Conservation (phyloP, 2,329 filamentous ascomycete species). For the Sclerotiophoma versabilis region DNA sequence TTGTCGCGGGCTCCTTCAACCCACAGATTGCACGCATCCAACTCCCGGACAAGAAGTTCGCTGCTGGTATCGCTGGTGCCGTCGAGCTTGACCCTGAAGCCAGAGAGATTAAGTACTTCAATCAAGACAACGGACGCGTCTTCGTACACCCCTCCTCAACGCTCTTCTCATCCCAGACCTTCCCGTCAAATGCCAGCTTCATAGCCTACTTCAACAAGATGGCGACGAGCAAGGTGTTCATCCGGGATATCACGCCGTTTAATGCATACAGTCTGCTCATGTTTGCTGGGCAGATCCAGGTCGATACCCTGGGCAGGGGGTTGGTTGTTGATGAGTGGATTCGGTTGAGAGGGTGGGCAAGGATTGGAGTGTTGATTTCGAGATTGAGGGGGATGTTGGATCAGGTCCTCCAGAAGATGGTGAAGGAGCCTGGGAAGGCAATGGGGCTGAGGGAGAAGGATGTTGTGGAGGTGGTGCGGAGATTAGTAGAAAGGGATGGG, state of each 20-base stretch:
- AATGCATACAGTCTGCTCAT: conserved; percentile 88
- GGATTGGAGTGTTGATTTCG: conserved; percentile 88
- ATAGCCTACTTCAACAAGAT: conserved; percentile 93
- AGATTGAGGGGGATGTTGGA: conserved; percentile 87
- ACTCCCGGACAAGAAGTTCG: conserved; percentile 95
- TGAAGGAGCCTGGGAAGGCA: conserved; percentile 74
- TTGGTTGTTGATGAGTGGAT: conserved; percentile 94
- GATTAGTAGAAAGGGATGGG: conserved; percentile 88
- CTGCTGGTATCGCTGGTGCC: conserved; percentile 82
- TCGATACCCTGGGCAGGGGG: conserved; percentile 87
- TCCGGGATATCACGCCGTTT: conserved; percentile 90
- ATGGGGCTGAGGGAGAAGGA: conserved; percentile 58
- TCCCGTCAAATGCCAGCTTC: conserved; percentile 77
- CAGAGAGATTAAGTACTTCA: conserved; percentile 89
- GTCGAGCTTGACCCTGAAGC: conserved; percentile 95
- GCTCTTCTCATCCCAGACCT: conserved; percentile 82
- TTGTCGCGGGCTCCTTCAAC: conserved; percentile 60
- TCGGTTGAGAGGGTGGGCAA: conserved; percentile 84
- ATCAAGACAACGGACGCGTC: conserved; percentile 64
- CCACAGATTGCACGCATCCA: conserved; percentile 92
- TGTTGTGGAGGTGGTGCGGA: conserved; percentile 78
- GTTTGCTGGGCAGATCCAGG: conserved; percentile 82
- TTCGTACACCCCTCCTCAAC: conserved; percentile 93
- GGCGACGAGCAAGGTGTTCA: conserved; percentile 88
- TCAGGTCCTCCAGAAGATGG: conserved; percentile 78